Base-by-base conservation (phyloP, 2,329 filamentous ascomycete genomes). In the Beauveria sp. region DNA sequence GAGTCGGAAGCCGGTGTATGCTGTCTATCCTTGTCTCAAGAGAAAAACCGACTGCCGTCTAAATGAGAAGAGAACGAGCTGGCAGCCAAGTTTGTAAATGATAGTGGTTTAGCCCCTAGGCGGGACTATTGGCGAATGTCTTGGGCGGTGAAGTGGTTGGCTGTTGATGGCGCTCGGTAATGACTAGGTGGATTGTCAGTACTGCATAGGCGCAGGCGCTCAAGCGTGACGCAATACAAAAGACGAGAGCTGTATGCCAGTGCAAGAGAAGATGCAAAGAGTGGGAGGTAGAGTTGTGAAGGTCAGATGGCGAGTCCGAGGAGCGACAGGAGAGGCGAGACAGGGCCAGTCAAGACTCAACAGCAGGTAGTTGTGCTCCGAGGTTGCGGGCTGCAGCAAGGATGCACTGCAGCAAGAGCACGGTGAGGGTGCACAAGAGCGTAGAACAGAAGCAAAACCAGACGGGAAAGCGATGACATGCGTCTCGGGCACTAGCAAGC, bases 121-220 rank as follows among this genome's bases (percentile, higher is more conserved):
- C 48, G 57, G 57, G 48, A 60, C 57, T 53, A 31, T 26, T 28
- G 57, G 46, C 20, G 49, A 46, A 53, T 53, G 57, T 60, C 57
- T 60, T 53, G 52, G 57, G 57, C 57, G 57, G 57, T 60, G 57
- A 60, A 46, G 57, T 50, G 34, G 45, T 51, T 24, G 38, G 24
- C 34, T 34, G 46, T 5, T 51, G 38, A 60, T 60, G 57, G 57
- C 51, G 51, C 34, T 60, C 51, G 57, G 42, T 38, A 26, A 26
- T 18, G 28, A 52, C 57, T 60, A 31, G 46, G 38, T 26, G 16
- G 18, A 26, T 34, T 20, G 57, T 60, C 38, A 60, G 57, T 59
- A 26, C 24, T 31, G 48, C 7, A 28, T 5, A n/a, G 26, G 26
- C 18, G n/a, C 16, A 45, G 1, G 3, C 7, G 40, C 6, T 28